Evolutionary conservation across 257 asterid species (phyloP).

Genomic region (Petrea volubilis): DNA sequence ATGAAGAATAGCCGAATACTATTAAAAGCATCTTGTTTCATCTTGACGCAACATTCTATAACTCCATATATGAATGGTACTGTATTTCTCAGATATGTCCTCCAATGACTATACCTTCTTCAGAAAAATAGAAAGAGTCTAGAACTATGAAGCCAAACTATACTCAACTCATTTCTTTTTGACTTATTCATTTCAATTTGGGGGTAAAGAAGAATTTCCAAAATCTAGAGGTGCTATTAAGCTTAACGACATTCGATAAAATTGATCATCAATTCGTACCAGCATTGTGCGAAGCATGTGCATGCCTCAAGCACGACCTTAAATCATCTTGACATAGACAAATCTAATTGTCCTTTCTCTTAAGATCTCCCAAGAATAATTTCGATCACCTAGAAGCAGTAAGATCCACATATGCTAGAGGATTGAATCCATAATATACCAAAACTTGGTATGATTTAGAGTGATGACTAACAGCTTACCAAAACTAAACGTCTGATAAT

Average conservation of each 20-base stretch:
- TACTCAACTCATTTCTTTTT: constrained; percentile 6
- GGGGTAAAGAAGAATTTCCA: not conserved
- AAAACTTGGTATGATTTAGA: not conserved
- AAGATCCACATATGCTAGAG: not conserved
- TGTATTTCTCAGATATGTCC: not conserved
- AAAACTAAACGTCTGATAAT: not conserved
- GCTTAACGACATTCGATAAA: not conserved
- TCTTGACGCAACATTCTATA: not conserved
- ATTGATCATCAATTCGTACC: not conserved
- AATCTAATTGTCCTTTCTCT: not conserved
- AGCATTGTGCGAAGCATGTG: not conserved
- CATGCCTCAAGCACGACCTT: not conserved
- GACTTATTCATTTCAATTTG: not conserved
- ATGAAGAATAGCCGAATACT: not conserved
- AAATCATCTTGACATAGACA: not conserved
- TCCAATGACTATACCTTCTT: not conserved
- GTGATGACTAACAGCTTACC: no score
- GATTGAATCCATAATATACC: constrained; percentile 7
- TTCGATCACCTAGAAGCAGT: not conserved
- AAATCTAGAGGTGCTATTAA: not conserved
- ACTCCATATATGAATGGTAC: not conserved
- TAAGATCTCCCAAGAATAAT: not conserved
- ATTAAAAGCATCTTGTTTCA: not conserved
- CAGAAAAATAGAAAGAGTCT: not conserved
- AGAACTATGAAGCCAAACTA: not conserved